These are phyloP conservation scores for Venturiaceae sp. DNA, from an alignment of 2,329 filamentous ascomycete genomes.

Conservation along the genomic window DNA sequence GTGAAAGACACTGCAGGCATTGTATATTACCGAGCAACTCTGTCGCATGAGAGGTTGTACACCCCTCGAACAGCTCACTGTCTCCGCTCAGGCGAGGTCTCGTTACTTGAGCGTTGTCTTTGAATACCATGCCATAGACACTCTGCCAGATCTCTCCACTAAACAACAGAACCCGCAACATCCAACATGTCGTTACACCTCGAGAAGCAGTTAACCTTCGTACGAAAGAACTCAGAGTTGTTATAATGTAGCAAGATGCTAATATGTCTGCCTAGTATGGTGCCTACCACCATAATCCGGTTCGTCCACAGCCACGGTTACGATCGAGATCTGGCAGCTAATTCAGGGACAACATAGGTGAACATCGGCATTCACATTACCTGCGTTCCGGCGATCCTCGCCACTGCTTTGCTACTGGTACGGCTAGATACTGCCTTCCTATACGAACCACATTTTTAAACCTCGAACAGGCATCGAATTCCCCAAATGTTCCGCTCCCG, in stretches of 20 bases:
- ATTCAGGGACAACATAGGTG: conserved; percentile 34
- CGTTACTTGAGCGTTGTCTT: not conserved
- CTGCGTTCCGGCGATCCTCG: conserved; percentile 67
- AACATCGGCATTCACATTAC: conserved; percentile 72
- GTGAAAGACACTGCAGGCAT: not conserved
- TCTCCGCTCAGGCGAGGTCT: not conserved
- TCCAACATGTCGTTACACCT: conserved; percentile 54
- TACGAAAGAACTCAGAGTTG: conserved; percentile 36
- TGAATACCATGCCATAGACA: not conserved
- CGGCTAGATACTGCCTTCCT: conserved; percentile 17
- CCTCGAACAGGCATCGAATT: conserved; percentile 43
- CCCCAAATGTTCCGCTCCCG: conserved; percentile 43
- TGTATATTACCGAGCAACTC: not conserved
- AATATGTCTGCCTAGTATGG: conserved; percentile 53
- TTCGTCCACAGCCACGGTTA: conserved; percentile 23
- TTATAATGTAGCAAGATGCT: conserved; percentile 9
- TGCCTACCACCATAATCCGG: conserved; percentile 68
- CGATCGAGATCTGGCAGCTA: not conserved
- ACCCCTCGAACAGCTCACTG: not conserved
- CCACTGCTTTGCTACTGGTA: conserved; percentile 64
- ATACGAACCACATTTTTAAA: not conserved
- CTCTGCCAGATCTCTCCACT: not conserved
- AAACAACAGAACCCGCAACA: not conserved
- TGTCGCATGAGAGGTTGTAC: too few species aligned
- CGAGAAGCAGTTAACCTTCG: conserved; percentile 74